A percentile compares a stretch with the other conserved stretches of the same genome.
These are phyloP conservation scores for Candida ovalis DNA, from an alignment of 805 yeast genomes.

Conservation along the genomic window DNA sequence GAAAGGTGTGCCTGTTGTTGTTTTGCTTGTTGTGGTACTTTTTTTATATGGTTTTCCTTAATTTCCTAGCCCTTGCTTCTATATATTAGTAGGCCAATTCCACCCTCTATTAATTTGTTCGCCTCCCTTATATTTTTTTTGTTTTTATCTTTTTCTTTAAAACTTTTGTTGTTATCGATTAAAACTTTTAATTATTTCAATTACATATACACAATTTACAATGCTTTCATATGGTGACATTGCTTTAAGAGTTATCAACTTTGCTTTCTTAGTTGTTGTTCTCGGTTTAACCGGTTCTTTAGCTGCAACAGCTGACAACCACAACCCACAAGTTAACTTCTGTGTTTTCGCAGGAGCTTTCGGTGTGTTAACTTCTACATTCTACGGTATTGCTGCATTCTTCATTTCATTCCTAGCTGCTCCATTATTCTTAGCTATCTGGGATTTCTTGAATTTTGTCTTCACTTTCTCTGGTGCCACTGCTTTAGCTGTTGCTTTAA, in stretches of 20 bases:
- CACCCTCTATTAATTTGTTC: not conserved
- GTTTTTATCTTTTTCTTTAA: slow-evolving; percentile 3
- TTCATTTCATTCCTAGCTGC: slow-evolving; percentile 78
- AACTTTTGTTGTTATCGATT: not conserved
- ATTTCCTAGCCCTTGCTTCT: not conserved
- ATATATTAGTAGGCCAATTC: not conserved
- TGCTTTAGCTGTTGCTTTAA: slow-evolving; percentile 87
- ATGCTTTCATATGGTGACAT: slow-evolving; percentile 69
- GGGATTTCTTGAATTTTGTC: slow-evolving; percentile 85
- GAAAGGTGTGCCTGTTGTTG: slow-evolving; percentile 2
- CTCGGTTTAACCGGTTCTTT: slow-evolving; percentile 90
- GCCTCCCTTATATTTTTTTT: not conserved
- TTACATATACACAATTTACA: not conserved
- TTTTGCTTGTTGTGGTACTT: slow-evolving; percentile 1
- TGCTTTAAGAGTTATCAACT: slow-evolving; percentile 69
- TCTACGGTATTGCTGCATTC: slow-evolving; percentile 77
- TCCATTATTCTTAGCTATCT: slow-evolving; percentile 70
- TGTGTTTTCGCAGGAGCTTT: slow-evolving; percentile 84
- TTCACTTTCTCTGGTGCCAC: slow-evolving; percentile 95
- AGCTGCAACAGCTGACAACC: slow-evolving; percentile 55
- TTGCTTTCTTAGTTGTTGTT: slow-evolving; percentile 69
- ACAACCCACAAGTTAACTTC: slow-evolving; percentile 81
- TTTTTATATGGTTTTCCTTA: slow-evolving; percentile 1
- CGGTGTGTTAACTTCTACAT: slow-evolving; percentile 73
- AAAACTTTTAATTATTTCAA: slow-evolving; percentile 3